phyloP scores from a whole-genome alignment of 495 filamentous ascomycete species.

The Podospora appendiculata region DNA sequence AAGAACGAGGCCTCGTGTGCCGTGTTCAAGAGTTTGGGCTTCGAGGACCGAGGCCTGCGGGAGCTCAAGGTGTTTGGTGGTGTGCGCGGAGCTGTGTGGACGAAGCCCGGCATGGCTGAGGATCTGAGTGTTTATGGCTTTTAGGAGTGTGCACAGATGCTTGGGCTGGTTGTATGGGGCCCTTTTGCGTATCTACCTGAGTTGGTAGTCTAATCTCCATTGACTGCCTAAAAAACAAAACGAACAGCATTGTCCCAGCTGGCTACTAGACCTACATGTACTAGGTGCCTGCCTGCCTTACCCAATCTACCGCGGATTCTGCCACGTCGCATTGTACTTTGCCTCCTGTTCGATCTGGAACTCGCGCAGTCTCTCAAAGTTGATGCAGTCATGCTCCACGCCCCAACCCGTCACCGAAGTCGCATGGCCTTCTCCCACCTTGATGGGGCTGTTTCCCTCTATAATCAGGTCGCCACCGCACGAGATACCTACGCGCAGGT shows the following conservation, averaged over 20 bases:
- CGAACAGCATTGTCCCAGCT: too few species aligned
- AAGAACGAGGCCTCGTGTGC: conserved; percentile 17
- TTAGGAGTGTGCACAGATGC: too few species aligned
- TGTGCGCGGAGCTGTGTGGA: conserved; percentile 19
- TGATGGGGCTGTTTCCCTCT: conserved; percentile 1
- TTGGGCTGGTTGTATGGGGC: too few species aligned
- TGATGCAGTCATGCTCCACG: conserved; percentile 5
- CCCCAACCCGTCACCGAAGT: conserved; percentile 1
- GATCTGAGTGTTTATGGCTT: conserved; percentile 23
- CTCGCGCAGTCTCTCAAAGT: conserved; percentile 1
- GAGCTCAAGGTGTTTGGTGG: conserved; percentile 22
- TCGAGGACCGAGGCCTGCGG: conserved; percentile 19
- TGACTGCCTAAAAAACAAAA: too few species aligned
- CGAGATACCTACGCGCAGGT: background rate
- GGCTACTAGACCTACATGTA: too few species aligned
- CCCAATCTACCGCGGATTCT: background rate
- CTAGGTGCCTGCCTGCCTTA: too few species aligned
- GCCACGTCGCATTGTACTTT: conserved; percentile 1
- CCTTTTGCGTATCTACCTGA: too few species aligned
- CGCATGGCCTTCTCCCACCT: conserved; percentile 1
- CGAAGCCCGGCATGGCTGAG: conserved; percentile 16
- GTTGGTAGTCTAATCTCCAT: too few species aligned
- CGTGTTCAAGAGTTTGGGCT: conserved; percentile 28
- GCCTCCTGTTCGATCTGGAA: conserved; percentile 11
- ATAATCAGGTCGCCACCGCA: background rate